Evolutionary conservation across 345 rosid genomes (phyloP).

Genomic region (Salix koriyanagi): DNA sequence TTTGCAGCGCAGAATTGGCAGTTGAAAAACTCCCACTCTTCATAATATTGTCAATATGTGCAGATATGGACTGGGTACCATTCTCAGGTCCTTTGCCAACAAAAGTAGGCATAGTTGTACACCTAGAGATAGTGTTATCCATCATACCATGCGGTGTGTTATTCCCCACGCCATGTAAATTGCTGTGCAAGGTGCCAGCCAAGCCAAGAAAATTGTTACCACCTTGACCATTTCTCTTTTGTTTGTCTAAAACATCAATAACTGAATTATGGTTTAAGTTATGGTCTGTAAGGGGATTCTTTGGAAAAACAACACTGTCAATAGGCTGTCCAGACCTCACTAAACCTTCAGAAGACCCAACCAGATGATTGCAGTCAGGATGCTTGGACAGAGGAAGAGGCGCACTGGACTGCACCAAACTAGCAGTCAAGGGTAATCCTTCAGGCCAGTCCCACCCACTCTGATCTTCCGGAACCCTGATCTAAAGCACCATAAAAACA

Average conservation of each 20-base stretch:
- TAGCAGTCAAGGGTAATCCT: constrained; percentile 40
- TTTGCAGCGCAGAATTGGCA: constrained; percentile 15
- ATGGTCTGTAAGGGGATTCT: constrained; percentile 3
- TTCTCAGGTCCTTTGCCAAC: constrained; percentile 26
- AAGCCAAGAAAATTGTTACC: constrained; percentile 22
- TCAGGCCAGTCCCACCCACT: constrained; percentile 65
- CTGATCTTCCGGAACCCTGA: constrained; percentile 61
- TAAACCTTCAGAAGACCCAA: constrained; percentile 26
- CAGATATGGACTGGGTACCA: constrained; percentile 21
- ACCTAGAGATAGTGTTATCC: constrained; percentile 21
- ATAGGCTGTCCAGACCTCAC: constrained; percentile 22
- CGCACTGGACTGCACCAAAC: constrained; percentile 36
- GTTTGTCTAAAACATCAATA: constrained; percentile 20
- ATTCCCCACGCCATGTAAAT: constrained; percentile 13
- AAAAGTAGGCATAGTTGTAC: constrained; percentile 23
- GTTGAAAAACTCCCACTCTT: constrained; percentile 23
- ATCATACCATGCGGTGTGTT: constrained; percentile 3
- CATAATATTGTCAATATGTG: constrained; percentile 20
- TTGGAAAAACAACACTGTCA: constrained; percentile 12
- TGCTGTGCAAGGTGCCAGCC: constrained; percentile 20
- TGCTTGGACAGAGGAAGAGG: constrained; percentile 17
- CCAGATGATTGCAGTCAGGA: constrained; percentile 29
- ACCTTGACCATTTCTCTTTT: constrained; percentile 19
- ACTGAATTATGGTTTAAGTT: constrained; percentile 16
- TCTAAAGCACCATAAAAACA: constrained; percentile 67